Base-by-base conservation (phyloP, 257 asterid genomes). In the Ocimum tenuiflorum region DNA sequence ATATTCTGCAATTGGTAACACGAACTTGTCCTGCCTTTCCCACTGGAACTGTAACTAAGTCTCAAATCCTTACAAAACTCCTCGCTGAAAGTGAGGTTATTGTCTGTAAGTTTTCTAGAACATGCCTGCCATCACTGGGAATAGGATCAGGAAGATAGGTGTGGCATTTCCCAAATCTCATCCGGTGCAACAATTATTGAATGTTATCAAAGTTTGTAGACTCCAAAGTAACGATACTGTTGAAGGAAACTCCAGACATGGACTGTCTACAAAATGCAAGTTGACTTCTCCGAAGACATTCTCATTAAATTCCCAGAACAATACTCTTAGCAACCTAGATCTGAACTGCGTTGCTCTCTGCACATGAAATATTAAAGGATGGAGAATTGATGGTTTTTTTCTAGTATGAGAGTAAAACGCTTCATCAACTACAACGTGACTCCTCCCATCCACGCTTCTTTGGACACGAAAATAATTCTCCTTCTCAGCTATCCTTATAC, bases 151-250 rank as follows among this genome's bases (percentile, higher is more conserved):
- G 29, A 23, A 70, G 59, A 17, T 22, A 8, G 3, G 53, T 65
- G 43, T 20, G 29, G 29, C 75, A 70, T 70, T 36, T 50, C 33
- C 75, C 75, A 70, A 43, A 70, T 60, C n/a, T 60, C 63, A 9
- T 46, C 0, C 0, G 62, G 68, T 48, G 61, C 69, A 39, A 29
- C n/a, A 6, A 60, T 17, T 1, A 10, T 12, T 0, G 22, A 12
- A 22, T 18, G 50, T 2, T 15, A 48, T 14, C 2, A 60, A 7
- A 14, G 75, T 54, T 10, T 63, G 66, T 24, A 71, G 1, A 31
- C 49, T 63, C 76, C 76, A 71, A n/a, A 45, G 64, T 14, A 8
- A 12, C 2, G 59, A 71, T 50, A 71, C 17, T 31, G 63, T 42
- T 0, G 65, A 53, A 62, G 58, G 70, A 12, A 71, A 47, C 3